Base-by-base conservation (phyloP, 2,329 filamentous ascomycete species). In the Fusarium tupiense region DNA sequence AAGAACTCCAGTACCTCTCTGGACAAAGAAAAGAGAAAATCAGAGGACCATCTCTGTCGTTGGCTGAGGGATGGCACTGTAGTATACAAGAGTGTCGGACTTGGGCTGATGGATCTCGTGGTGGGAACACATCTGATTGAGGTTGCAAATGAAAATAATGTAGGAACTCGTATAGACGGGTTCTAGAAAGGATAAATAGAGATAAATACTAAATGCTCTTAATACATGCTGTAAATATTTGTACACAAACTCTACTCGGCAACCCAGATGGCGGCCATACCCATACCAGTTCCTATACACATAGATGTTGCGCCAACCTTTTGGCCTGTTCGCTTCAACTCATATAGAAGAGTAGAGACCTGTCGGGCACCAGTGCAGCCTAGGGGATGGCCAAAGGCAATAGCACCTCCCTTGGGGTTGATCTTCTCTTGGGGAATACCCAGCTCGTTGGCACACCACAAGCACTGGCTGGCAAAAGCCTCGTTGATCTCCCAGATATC, bases 401-500 rank as follows among this genome's bases (percentile, higher is more conserved):
- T 98, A 40, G 95, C 95, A 73, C 96, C 96, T 75, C 96, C 96
- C 89, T 98, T 98, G 79, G 96, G 96, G 87, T 98, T 98, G 81
- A 99, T 91, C 90, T 98, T 98, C 75, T 94, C 92, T 70, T 88
- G 81, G 61, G 94, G 93, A 35, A 99, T 85, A 50, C 92, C 92
- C 29, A 99, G 90, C 87, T 98, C 92, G 80, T 96, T 94, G 73
- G 94, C 91, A 84, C 95, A 98, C 93, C 93, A 98, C 76, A 98
- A 84, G 84, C 94, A 98, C 88, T 98, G 96, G 73, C 91, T 94
- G 38, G 96, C 96, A 83, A 99, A 99, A 3, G 96, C 96, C 89
- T 99, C 96, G 87, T 99, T 99, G 89, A 99, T 98, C 90, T 99
- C 96, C 81, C 90, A 98, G 81, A 98, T 96, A 82, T 98, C 96